These are phyloP conservation scores for Ogataea neopini DNA, from an alignment of 805 yeast genomes.

Conservation along the genomic window DNA sequence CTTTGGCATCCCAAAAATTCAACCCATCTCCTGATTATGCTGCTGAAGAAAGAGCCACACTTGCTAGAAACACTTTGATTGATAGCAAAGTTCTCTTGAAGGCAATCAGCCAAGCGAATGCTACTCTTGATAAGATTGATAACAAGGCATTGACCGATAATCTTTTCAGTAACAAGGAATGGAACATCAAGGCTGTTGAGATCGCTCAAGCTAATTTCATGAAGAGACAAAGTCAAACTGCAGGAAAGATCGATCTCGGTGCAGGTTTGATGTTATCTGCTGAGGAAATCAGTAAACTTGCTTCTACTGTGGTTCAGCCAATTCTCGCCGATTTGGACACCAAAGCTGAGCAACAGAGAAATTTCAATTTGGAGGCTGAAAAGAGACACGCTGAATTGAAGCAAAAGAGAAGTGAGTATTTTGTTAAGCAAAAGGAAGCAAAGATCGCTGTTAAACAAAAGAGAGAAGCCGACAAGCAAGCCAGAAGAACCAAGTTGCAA, in stretches of 20 bases:
- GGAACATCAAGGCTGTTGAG: conserved; percentile 71
- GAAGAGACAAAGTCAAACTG: conserved; percentile 46
- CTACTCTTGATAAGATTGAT: conserved; percentile 31
- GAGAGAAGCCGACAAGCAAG: conserved; percentile 34
- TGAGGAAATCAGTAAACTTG: conserved; percentile 76
- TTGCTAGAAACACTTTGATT: conserved; percentile 39
- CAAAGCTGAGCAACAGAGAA: conserved; percentile 71
- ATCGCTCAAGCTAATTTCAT: conserved; percentile 70
- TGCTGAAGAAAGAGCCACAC: conserved; percentile 41
- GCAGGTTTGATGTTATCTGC: conserved; percentile 82
- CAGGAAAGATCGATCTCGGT: conserved; percentile 74
- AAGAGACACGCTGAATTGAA: conserved; percentile 43
- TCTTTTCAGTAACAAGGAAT: conserved; percentile 32
- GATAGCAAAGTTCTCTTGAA: conserved; percentile 46
- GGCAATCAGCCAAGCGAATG: conserved; percentile 54
- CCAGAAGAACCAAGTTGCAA: conserved; percentile 48
- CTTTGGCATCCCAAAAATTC: conserved; percentile 52
- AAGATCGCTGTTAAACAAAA: conserved; percentile 38
- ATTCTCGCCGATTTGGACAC: conserved; percentile 70
- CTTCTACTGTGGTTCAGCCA: conserved; percentile 78
- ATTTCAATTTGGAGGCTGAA: conserved; percentile 47
- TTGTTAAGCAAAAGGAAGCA: conserved; percentile 40
- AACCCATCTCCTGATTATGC: conserved; percentile 42
- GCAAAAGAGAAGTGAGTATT: conserved; percentile 39
- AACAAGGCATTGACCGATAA: conserved; percentile 26